These are phyloP conservation scores for Austroboletus novae-zelandiae DNA, from an alignment of 1,284 basidiomycete genomes.

Conservation along the genomic window DNA sequence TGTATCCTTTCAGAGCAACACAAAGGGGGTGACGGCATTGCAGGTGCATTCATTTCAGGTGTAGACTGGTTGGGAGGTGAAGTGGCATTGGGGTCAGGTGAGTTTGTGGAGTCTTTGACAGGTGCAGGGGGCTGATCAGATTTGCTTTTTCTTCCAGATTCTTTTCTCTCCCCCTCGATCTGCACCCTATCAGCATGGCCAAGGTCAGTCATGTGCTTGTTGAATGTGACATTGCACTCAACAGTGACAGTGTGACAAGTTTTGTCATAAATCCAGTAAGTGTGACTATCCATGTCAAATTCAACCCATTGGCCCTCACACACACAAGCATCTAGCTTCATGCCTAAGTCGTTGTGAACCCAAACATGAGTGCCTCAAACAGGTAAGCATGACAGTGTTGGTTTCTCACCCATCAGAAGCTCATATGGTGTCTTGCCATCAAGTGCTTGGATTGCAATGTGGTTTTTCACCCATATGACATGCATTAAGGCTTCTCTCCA, in stretches of 20 bases:
- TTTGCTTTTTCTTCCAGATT: not conserved
- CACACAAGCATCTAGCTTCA: not conserved
- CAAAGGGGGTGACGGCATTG: too few species aligned
- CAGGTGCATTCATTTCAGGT: too few species aligned
- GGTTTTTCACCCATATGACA: conserved; percentile 7
- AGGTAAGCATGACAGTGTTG: not conserved
- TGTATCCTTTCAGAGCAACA: too few species aligned
- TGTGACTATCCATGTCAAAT: not conserved
- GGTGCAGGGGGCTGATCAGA: not conserved
- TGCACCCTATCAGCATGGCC: not conserved
- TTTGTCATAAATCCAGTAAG: not conserved
- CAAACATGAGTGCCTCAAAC: not conserved
- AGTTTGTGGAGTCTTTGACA: not conserved
- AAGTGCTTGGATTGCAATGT: not conserved
- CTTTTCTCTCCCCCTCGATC: not conserved
- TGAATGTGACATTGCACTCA: not conserved
- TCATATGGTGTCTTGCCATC: conserved; percentile 1
- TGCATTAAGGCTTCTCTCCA: conserved; percentile 1
- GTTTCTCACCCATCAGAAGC: not conserved
- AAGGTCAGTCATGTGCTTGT: too few species aligned
- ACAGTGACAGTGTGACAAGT: too few species aligned
- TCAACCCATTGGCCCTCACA: not conserved
- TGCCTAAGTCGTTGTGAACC: not conserved
- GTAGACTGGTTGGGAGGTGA: not conserved
- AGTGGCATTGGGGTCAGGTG: not conserved